Conservation (phyloP, 108 stramenopile species). For the Discostella pseudostelligera region DNA sequence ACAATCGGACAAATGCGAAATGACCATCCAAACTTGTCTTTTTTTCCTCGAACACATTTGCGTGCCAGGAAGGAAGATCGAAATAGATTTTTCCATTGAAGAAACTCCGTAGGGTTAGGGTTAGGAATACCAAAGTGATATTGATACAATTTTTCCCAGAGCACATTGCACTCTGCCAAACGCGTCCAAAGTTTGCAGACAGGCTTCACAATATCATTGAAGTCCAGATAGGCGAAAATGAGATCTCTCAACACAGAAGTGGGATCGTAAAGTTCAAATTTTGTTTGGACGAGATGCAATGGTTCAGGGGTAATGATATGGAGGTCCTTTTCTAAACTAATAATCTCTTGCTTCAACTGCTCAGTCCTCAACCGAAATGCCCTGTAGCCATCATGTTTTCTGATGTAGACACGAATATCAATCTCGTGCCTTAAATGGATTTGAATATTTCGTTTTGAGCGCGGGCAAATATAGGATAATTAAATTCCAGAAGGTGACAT, state of each 20-base stretch:
- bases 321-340: neutral
- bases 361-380: neutral
- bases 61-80: conserved; percentile 2
- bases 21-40: conserved; percentile 18
- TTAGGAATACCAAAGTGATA: conserved; percentile 21
- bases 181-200: conserved; percentile 44
- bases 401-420: neutral
- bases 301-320: neutral
- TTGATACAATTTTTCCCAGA: conserved; percentile 35
- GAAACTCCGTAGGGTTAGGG: neutral
- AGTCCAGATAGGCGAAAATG: conserved; percentile 40
- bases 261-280: neutral
- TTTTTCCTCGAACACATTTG: neutral
- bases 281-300: neutral
- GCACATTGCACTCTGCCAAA: conserved; percentile 5
- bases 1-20: conserved; percentile 19
- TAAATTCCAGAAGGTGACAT: neutral
- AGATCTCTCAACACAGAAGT: conserved; percentile 17
- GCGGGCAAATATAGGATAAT: neutral
- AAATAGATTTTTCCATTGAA: conserved; percentile 29
- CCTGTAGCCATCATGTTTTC: conserved; percentile 6
- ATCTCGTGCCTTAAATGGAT: conserved; percentile 8
- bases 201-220: conserved; percentile 21
- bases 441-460: no score
- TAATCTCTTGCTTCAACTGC: conserved; percentile 3